Conservation (phyloP, 306 rosid species). For the Canavalia ensiformis region DNA sequence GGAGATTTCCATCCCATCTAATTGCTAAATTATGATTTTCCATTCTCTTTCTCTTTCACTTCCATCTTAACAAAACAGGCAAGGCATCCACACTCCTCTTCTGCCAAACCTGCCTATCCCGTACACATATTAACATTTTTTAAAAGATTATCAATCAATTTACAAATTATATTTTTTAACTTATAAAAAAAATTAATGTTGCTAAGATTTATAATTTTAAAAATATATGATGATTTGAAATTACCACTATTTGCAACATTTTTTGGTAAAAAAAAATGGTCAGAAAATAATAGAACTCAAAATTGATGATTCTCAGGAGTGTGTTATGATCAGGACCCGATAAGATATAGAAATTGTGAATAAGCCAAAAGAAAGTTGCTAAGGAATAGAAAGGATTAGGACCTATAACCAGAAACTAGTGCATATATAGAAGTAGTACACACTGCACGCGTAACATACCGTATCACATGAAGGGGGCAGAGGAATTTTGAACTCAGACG, state of each 20-base stretch:
- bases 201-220: no score
- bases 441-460: conserved; percentile 10
- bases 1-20: conserved; percentile 14
- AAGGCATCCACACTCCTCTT: background rate
- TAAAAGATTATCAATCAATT: no score
- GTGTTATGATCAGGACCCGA: conserved; percentile 18
- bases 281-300: background rate
- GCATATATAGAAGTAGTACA: background rate
- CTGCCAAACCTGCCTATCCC: conserved; percentile 9
- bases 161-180: no score
- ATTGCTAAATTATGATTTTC: conserved; percentile 23
- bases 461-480: conserved; percentile 9
- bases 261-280: background rate
- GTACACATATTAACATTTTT: no score
- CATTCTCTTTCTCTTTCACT: conserved; percentile 23
- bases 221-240: no score
- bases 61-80: conserved; percentile 34
- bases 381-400: background rate
- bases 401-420: background rate
- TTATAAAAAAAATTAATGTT: no score
- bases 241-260: background rate
- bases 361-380: conserved; percentile 16
- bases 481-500: background rate
- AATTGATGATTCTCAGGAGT: conserved; percentile 7
- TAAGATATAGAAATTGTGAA: conserved; percentile 34